Base-by-base conservation (phyloP, 768 basidiomycete species). In the Hericium erinaceus region DNA sequence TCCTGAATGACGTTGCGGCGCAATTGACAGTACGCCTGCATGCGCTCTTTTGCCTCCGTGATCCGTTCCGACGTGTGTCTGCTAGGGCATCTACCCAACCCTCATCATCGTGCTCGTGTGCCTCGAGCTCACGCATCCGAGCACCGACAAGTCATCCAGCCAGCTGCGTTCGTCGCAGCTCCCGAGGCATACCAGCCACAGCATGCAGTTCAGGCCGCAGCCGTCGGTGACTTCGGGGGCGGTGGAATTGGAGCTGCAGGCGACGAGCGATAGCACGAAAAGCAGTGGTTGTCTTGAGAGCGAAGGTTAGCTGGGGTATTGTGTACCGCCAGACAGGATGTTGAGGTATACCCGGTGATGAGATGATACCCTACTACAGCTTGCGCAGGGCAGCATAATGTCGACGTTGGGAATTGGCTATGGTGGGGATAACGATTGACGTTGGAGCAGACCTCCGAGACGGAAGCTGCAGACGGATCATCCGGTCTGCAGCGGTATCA, bases 31-130 rank as follows among this genome's bases (percentile, higher is more conserved):
- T 46, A n/a, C 44, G 44, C 6, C 2, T 5, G 5, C 44, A 18
- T 5, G n/a, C 20, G 44, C 44, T 46, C 16, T 20, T 46, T 46
- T 3, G 16, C n/a, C 16, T 46, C 44, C 5, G 41, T 7, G 44
- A 2, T 33, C 15, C 18, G 44, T 46, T 18, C n/a, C 52, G 28
- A 24, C 24, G 12, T 37, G 51, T 9, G 46, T 40, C 46, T n/a
- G 1, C 2, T 12, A 61, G 58, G 58, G 60, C 6, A 59, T 61
- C 59, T 59, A 61, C 48, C 60, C 58, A 4, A 61, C 60, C 1
- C 46, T 61, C 2, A 61, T 61, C 46, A 59, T 61, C 44, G 65
- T 65, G 39, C 70, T 72, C 33, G 67, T 66, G 54, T 60, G 65
- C 16, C 57, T 63, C 33, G 64, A 72, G 54, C 7, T 48, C 11